Conservation (phyloP, 176 grass and related monocot species). For the Carex scoparia region DNA sequence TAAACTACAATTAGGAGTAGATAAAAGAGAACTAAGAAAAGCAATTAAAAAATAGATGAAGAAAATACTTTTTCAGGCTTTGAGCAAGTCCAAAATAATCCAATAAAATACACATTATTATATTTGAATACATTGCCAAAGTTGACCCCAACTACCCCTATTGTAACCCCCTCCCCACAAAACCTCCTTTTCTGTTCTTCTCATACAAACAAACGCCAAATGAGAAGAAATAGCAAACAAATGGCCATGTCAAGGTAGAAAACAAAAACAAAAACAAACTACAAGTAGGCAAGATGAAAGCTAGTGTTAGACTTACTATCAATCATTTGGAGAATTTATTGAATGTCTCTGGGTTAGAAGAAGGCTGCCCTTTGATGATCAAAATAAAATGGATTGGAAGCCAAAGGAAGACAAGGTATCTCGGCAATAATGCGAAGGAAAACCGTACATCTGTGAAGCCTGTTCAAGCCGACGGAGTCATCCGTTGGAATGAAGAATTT, state of each 20-base stretch:
- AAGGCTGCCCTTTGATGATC: conserved; percentile 18
- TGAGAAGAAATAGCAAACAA: conserved; percentile 5
- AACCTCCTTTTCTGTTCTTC: not conserved
- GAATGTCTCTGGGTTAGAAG: not conserved
- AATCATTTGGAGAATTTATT: conserved; percentile 15
- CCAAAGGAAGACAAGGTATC: conserved; percentile 19
- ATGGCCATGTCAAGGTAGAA: not conserved
- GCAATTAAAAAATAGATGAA: conserved; percentile 9
- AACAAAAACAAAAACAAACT: not conserved
- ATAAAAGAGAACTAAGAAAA: conserved; percentile 12
- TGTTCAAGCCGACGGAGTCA: conserved; percentile 1
- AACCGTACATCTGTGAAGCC: conserved; percentile 23
- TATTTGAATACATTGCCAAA: conserved; percentile 9
- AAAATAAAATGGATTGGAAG: conserved; percentile 31
- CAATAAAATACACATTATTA: not conserved
- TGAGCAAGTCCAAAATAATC: conserved; percentile 9
- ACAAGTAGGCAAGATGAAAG: conserved; percentile 15
- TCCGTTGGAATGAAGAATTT: conserved; percentile 33
- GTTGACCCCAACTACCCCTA: conserved; percentile 16
- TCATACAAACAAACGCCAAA: not conserved
- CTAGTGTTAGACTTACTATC: conserved; percentile 12
- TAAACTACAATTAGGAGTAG: no score
- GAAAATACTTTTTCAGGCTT: not conserved
- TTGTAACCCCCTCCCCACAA: not conserved
- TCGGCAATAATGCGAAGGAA: conserved; percentile 6